Base-by-base conservation (phyloP, 805 yeast genomes). In the Candida pseudofarinosa region DNA sequence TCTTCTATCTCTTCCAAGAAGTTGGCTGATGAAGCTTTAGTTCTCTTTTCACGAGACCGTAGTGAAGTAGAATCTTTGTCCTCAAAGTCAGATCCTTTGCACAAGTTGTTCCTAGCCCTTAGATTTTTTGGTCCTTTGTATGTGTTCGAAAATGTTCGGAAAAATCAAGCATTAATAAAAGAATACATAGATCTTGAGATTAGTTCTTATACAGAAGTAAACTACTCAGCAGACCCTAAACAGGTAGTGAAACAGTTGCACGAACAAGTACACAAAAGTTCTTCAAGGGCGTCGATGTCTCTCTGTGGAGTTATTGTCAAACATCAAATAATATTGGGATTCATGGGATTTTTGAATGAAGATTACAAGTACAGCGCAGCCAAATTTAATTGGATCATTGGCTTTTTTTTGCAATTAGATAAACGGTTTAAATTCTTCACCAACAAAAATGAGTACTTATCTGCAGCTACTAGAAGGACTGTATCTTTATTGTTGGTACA, bases 301-400 rank as follows among this genome's bases (percentile, higher is more conserved):
- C 13, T 39, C 15, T 35, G 26, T 43, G 49, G 44, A 7, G 4
- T 42, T 13, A 41, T 56, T 2, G 41, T 57, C 6, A 56, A 49
- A 36, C 47, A 44, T 26, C 53, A 53, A 33, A 35, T 52, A 4
- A 44, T 58, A 5, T 8, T 35, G n/a, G 67, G 57, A 2, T 53
- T 49, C 18, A 15, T 57, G 3, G 15, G 42, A n/a, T 50, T 39
- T 34, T 40, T 49, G 23, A 38, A 47, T 4, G 39, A 50, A 17
- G 42, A 56, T 13, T 59, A 53, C 41, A 19, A 15, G 1, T 45
- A 35, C 32, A 56, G 63, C 4, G 17, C 49, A 2, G 19, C 35
- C 4, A 42, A 40, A 13, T 58, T 58, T 35, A 35, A 40, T 1
- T 59, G 64, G 64, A 38, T 46, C 4, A 23, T 48, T 12, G 35